Conservation (phyloP, 2,329 filamentous ascomycete genomes). For the Fusarium falciforme region DNA sequence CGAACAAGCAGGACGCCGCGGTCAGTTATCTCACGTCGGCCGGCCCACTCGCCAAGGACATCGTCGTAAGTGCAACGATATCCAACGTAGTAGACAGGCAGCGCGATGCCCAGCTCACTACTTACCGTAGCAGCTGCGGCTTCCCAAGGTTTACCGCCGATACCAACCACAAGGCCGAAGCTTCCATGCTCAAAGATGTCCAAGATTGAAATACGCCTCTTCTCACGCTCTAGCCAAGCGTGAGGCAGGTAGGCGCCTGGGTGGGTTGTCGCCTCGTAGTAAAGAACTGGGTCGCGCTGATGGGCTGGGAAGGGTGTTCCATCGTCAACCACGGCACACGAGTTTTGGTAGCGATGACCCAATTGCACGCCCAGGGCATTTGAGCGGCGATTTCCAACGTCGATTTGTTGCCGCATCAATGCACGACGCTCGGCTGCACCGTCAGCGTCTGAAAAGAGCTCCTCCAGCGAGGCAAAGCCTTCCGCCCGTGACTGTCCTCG, state of each 20-base stretch:
- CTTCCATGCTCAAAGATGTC: constrained; percentile 68
- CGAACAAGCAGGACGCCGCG: constrained; percentile 69
- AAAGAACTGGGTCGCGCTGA: constrained; percentile 53
- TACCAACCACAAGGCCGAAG: constrained; percentile 64
- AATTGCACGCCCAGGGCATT: constrained; percentile 23
- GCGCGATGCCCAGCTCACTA: constrained; percentile 55
- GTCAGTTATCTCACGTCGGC: constrained; percentile 64
- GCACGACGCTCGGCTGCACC: constrained; percentile 20
- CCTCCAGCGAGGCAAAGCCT: constrained; percentile 19
- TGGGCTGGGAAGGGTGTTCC: constrained; percentile 18
- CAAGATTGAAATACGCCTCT: constrained; percentile 63
- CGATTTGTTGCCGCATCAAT: constrained; percentile 1
- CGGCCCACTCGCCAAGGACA: constrained; percentile 69
- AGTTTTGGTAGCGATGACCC: constrained; percentile 20
- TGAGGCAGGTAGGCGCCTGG: constrained; percentile 71
- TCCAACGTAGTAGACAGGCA: constrained; percentile 65
- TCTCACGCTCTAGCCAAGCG: constrained; percentile 67
- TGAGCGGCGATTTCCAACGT: constrained; percentile 14
- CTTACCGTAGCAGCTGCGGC: constrained; percentile 56
- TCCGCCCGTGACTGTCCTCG: constrained; percentile 20
- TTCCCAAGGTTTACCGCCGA: constrained; percentile 67
- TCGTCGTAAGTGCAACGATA: constrained; percentile 70
- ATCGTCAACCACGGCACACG: constrained; percentile 51
- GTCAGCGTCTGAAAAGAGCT: constrained; percentile 22
- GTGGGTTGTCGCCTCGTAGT: constrained; percentile 63